Conservation (phyloP, 257 asterid species). For the Forsythia viridissima region DNA sequence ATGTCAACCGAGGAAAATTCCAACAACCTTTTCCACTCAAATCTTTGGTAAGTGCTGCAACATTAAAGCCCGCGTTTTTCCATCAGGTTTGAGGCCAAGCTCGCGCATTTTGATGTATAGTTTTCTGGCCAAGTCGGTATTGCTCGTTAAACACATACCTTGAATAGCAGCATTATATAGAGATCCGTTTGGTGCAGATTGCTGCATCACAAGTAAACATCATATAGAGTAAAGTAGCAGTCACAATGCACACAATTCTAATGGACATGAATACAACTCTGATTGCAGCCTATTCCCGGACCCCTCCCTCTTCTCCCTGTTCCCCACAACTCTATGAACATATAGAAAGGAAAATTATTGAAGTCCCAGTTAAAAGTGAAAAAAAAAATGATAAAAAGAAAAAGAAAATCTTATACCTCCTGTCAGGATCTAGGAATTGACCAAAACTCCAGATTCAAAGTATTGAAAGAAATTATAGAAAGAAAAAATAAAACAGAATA, state of each 20-base stretch:
- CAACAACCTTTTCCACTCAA: conserved; percentile 24
- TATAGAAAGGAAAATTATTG: background rate
- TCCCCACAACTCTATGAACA: background rate
- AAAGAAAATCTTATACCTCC: background rate
- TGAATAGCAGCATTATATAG: conserved; percentile 91
- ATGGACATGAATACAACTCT: background rate
- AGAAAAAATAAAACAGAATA: background rate
- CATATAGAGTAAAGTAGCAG: background rate
- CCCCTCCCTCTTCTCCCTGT: no score
- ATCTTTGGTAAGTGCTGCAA: conserved; percentile 61
- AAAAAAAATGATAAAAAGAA: background rate
- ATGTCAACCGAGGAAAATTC: background rate
- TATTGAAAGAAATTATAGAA: background rate
- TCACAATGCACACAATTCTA: background rate
- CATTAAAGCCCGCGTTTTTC: conserved; percentile 88
- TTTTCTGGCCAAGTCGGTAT: conserved; percentile 60
- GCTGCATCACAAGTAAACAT: conserved; percentile 36
- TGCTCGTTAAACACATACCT: conserved; percentile 74
- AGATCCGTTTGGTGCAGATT: conserved; percentile 65
- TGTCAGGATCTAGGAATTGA: background rate
- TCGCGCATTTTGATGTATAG: conserved; percentile 64
- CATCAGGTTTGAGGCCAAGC: conserved; percentile 77
- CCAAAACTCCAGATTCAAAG: background rate
- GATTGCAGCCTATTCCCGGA: no score
- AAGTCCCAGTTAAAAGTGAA: background rate